phyloP scores from a whole-genome alignment of 352 stramenopile species.

The Phytophthora ramorum region DNA sequence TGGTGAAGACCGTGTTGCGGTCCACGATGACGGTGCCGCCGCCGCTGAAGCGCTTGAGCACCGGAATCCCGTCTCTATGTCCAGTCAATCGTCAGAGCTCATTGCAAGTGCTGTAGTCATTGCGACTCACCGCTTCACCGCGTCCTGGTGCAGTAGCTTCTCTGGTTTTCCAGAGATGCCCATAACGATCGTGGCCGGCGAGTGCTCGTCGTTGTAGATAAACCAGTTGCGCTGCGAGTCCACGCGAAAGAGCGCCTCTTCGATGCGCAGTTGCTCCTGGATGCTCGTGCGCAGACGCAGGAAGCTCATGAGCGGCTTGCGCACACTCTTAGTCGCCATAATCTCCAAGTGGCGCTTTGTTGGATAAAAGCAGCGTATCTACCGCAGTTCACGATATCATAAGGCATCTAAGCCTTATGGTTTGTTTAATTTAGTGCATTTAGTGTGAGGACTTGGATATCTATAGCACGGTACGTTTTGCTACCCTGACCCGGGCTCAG shows the following conservation, averaged over 20 bases:
- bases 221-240: conserved; percentile 87
- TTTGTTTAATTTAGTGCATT: background rate
- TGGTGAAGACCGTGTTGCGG: conserved; percentile 92
- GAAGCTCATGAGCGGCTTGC: conserved; percentile 65
- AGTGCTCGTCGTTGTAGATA: conserved; percentile 78
- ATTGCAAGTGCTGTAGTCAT: conserved; percentile 2
- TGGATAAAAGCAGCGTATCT: conserved; percentile 20
- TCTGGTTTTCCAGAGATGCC: conserved; percentile 96
- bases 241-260: conserved; percentile 94
- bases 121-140: conserved; percentile 76
- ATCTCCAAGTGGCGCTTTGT: background rate
- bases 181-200: conserved; percentile 91
- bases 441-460: background rate
- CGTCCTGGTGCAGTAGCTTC: conserved; percentile 85
- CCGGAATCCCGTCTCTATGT: conserved; percentile 75
- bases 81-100: background rate
- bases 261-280: conserved; percentile 88
- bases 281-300: conserved; percentile 77
- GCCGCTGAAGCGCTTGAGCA: conserved; percentile 96
- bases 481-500: background rate
- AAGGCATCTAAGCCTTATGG: no score
- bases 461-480: background rate
- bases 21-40: conserved; percentile 98
- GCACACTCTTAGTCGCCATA: conserved; percentile 27
- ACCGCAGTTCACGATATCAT: no score